phyloP scores from a whole-genome alignment of 140 eudicot genomes.

The Anethum foeniculum region DNA sequence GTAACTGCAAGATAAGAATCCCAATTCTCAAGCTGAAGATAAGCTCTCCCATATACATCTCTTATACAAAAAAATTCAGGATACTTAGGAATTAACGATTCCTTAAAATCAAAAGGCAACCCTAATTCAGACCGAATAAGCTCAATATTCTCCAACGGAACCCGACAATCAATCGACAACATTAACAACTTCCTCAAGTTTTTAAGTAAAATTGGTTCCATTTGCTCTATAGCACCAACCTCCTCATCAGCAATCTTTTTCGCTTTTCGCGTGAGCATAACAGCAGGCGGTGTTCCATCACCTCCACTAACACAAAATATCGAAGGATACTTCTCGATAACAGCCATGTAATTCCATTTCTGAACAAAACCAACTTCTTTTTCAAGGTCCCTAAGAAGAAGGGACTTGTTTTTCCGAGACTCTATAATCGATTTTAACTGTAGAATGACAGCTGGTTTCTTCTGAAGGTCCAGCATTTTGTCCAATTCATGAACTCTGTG shows the following conservation, averaged over 20 bases:
- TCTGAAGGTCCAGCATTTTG: slow-evolving; percentile 70
- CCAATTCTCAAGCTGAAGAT: slow-evolving; percentile 68
- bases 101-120: slow-evolving; percentile 55
- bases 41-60: slow-evolving; percentile 40
- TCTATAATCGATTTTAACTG: slow-evolving; percentile 61
- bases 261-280: slow-evolving; percentile 52
- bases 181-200: slow-evolving; percentile 68
- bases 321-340: slow-evolving; percentile 68
- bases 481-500: slow-evolving; percentile 67
- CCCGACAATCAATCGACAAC: slow-evolving; percentile 77
- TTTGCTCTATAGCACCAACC: slow-evolving; percentile 37
- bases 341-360: slow-evolving; percentile 77
- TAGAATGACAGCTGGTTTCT: slow-evolving; percentile 55
- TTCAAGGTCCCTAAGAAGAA: slow-evolving; percentile 92
- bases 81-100: slow-evolving; percentile 48
- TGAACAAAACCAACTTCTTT: slow-evolving; percentile 85
- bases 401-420: slow-evolving; percentile 44
- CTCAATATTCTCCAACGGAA: slow-evolving; percentile 61
- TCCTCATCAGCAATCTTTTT: slow-evolving; percentile 58
- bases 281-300: slow-evolving; percentile 48
- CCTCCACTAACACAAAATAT: slow-evolving; percentile 66
- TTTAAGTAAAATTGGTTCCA: slow-evolving; percentile 82
- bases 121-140: slow-evolving; percentile 56
- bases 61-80: slow-evolving; percentile 54
- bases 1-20: slow-evolving; percentile 72